phyloP scores from a whole-genome alignment of 2,329 filamentous ascomycete species.

The Rhytidhysteron rufulum region DNA sequence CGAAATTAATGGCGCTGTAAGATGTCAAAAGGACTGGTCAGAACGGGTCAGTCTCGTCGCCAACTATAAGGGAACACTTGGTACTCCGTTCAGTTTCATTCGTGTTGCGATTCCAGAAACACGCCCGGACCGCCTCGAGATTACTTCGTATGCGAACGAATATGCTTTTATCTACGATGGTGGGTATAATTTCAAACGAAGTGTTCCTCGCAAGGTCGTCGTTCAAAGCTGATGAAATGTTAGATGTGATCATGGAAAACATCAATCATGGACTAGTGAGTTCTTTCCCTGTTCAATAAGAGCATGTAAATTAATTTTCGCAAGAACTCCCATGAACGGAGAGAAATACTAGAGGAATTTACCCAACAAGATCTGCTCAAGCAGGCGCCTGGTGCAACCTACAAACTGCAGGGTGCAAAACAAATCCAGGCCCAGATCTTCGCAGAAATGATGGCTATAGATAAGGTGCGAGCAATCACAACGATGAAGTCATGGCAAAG shows the following conservation, averaged over 20 bases:
- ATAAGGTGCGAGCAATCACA: conserved; percentile 8
- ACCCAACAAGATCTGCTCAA: too few species aligned
- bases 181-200: too few species aligned
- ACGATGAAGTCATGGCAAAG: conserved; percentile 15
- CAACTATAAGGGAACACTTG: conserved; percentile 23
- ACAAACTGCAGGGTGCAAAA: too few species aligned
- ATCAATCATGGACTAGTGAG: too few species aligned
- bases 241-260: too few species aligned
- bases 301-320: too few species aligned
- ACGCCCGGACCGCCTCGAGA: conserved; percentile 37
- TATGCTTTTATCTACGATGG: conserved; percentile 41
- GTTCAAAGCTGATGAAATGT: too few species aligned
- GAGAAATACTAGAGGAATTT: too few species aligned
- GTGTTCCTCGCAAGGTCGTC: too few species aligned
- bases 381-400: background rate
- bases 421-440: conserved; percentile 13
- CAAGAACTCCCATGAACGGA: too few species aligned
- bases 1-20: background rate
- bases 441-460: conserved; percentile 13
- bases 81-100: conserved; percentile 26
- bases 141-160: conserved; percentile 39
- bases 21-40: background rate
- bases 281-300: too few species aligned
- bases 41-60: conserved; percentile 9
- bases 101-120: conserved; percentile 34